These are phyloP conservation scores for Xylaria sp. DNA, from an alignment of 2,329 filamentous ascomycete genomes.

Conservation along the genomic window DNA sequence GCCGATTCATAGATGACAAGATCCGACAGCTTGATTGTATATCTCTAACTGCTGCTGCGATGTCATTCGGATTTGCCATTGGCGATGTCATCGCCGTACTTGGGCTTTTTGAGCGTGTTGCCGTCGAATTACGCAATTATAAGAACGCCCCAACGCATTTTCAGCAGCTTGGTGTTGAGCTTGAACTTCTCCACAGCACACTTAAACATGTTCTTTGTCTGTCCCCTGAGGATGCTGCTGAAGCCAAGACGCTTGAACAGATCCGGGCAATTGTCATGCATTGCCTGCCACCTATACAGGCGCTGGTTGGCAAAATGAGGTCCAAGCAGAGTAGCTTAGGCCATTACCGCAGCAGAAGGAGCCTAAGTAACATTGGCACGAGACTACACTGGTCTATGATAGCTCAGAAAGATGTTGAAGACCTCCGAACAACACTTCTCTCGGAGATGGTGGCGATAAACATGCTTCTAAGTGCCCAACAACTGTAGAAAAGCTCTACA, in stretches of 20 bases:
- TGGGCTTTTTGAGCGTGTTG: background rate
- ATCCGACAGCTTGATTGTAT: background rate
- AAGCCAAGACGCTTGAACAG: background rate
- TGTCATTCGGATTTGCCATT: background rate
- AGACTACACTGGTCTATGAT: background rate
- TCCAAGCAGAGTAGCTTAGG: background rate
- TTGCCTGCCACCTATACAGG: background rate
- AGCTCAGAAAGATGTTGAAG: background rate
- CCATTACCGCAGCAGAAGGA: background rate
- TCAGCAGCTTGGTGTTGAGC: background rate
- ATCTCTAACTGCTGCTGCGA: background rate
- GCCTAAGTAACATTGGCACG: background rate
- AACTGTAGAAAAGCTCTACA: background rate
- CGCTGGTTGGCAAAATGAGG: background rate
- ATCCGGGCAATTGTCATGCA: background rate
- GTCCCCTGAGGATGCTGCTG: background rate
- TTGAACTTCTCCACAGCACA: background rate
- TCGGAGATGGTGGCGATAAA: background rate
- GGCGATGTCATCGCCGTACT: background rate
- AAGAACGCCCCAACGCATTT: background rate
- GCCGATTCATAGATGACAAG: background rate
- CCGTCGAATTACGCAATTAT: background rate
- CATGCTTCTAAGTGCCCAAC: background rate
- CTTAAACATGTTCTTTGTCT: background rate
- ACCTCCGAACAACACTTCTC: background rate